Percentiles rank a stretch among this genome's conserved stretches.
These are phyloP conservation scores for Suillus paluster DNA, from an alignment of 768 basidiomycete genomes.

Conservation along the genomic window DNA sequence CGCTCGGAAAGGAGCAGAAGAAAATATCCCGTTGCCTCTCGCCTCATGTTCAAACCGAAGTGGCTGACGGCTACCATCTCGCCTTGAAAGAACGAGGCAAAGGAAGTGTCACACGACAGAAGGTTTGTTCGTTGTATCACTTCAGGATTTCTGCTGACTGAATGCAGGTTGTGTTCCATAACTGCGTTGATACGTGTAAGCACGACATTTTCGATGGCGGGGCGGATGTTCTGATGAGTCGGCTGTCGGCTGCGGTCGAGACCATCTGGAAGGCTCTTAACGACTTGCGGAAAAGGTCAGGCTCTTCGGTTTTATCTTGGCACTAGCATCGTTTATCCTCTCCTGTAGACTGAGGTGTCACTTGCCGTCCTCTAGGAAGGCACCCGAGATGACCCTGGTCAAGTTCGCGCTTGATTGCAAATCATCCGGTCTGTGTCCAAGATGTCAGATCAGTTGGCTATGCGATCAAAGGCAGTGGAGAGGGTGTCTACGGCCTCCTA, in stretches of 20 bases:
- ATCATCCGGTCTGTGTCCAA: slow-evolving; percentile 42
- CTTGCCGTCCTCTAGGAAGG: slow-evolving; percentile 66
- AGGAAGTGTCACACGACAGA: slow-evolving; percentile 64
- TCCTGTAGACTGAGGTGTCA: slow-evolving; percentile 52
- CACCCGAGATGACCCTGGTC: slow-evolving; percentile 49
- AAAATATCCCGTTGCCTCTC: slow-evolving; percentile 60
- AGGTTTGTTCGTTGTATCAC: slow-evolving; percentile 39
- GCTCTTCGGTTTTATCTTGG: slow-evolving; percentile 15
- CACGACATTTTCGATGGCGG: slow-evolving; percentile 56
- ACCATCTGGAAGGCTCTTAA: slow-evolving; percentile 55
- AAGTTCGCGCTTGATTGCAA: slow-evolving; percentile 44
- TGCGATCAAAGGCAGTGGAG: slow-evolving; percentile 49
- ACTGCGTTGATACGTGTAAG: slow-evolving; percentile 47
- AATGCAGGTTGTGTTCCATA: slow-evolving; percentile 50
- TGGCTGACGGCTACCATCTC: slow-evolving; percentile 53
- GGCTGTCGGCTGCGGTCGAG: slow-evolving; percentile 50
- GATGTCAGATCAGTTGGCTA: slow-evolving; percentile 47
- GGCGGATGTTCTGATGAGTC: slow-evolving; percentile 53
- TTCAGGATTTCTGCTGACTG: slow-evolving; percentile 4
- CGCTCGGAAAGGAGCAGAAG: slow-evolving; percentile 59
- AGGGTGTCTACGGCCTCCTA: slow-evolving; percentile 6
- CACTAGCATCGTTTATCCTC: not conserved
- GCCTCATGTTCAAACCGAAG: slow-evolving; percentile 56
- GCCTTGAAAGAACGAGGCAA: slow-evolving; percentile 59
- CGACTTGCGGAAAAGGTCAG: slow-evolving; percentile 60